These are phyloP conservation scores for Royoungia palumana DNA, from an alignment of 768 basidiomycete species.

Conservation along the genomic window DNA sequence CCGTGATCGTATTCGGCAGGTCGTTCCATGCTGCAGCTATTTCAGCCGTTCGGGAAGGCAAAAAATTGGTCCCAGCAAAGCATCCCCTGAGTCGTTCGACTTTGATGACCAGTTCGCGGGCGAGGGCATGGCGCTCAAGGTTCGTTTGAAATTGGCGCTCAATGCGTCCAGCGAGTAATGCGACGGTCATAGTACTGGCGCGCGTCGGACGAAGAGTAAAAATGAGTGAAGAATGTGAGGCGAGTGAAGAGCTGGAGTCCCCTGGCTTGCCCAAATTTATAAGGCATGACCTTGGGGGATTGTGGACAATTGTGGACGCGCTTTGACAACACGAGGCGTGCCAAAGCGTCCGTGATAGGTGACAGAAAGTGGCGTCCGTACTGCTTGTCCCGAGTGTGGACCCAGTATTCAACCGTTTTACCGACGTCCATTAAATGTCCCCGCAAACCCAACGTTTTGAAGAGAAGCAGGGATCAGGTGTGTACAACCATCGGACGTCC, in stretches of 20 bases:
- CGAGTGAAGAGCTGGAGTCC: neutral
- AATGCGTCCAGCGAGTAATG: conserved; percentile 1
- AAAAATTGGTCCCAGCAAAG: conserved; percentile 6
- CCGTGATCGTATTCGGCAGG: conserved; percentile 23
- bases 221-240: neutral
- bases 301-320: conserved; percentile 27
- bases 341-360: conserved; percentile 11
- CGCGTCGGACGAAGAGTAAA: no score
- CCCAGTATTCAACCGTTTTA: neutral
- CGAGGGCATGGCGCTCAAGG: conserved; percentile 3
- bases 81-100: conserved; percentile 16
- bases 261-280: conserved; percentile 16
- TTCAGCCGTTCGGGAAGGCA: conserved; percentile 18
- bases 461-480: neutral
- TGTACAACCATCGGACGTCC: neutral
- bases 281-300: conserved; percentile 6
- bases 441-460: neutral
- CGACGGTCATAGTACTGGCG: conserved; percentile 6
- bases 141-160: conserved; percentile 14
- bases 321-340: conserved; percentile 29
- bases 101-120: conserved; percentile 14
- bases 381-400: conserved; percentile 2
- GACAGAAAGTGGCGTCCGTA: conserved; percentile 12
- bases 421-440: neutral
- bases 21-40: conserved; percentile 23